Evolutionary conservation across 2,329 filamentous ascomycete genomes (phyloP).

Genomic region (Sclerotinia minor): DNA sequence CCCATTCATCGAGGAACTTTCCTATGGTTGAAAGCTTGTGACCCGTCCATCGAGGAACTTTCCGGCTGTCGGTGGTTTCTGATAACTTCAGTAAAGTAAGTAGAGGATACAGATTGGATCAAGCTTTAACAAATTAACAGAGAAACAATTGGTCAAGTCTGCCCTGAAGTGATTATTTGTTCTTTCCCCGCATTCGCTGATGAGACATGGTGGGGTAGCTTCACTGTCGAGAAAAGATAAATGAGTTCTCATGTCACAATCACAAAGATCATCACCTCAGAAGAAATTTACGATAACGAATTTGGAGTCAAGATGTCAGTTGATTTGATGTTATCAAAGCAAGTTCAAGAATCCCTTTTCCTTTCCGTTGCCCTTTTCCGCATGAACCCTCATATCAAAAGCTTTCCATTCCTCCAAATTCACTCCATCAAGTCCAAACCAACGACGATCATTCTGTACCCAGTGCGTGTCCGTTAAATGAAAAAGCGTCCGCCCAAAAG

Average conservation of each 20-base stretch:
- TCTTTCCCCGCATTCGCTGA: not conserved
- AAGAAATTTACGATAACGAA: not conserved
- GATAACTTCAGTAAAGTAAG: not conserved
- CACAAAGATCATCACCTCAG: not conserved
- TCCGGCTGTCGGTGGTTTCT: no score
- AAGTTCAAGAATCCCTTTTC: not conserved
- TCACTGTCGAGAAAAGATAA: not conserved
- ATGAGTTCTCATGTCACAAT: conserved; percentile 3
- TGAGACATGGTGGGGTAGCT: not conserved
- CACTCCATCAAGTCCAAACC: not conserved
- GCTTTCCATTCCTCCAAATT: not conserved
- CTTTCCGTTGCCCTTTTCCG: not conserved
- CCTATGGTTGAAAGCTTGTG: not conserved
- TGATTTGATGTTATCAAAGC: conserved; percentile 14
- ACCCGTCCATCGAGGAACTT: not conserved
- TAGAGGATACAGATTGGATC: not conserved
- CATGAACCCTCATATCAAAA: not conserved
- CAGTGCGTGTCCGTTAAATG: not conserved
- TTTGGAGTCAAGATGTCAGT: conserved; percentile 13
- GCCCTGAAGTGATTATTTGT: not conserved
- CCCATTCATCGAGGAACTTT: conserved; percentile 2
- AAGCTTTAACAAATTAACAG: not conserved
- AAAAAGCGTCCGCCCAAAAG: conserved; percentile 1
- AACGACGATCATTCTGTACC: conserved; percentile 2
- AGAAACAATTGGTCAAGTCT: not conserved